Evolutionary conservation across 106 monocot genomes (phyloP).

Genomic region (Dioscorea zingiberensis): DNA sequence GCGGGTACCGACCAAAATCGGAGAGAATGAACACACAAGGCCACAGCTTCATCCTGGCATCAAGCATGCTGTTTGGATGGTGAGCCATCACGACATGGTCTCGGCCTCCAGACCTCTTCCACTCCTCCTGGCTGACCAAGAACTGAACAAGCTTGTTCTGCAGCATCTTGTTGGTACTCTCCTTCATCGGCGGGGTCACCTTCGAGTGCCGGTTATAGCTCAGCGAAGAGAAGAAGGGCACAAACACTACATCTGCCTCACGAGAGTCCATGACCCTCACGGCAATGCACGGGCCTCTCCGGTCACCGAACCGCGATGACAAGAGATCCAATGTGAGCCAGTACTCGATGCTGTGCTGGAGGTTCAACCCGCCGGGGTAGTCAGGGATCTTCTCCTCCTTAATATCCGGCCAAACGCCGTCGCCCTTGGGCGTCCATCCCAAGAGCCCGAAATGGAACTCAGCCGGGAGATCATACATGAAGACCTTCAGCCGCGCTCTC

Average conservation of each 20-base stretch:
- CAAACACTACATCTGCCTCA: conserved; percentile 66
- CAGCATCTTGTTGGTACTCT: conserved; percentile 40
- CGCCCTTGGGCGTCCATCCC: conserved; percentile 34
- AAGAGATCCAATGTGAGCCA: conserved; percentile 82
- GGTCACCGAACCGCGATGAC: conserved; percentile 28
- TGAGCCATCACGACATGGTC: conserved; percentile 75
- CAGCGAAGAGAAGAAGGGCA: conserved; percentile 78
- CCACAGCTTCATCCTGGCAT: conserved; percentile 52
- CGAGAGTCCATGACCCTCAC: conserved; percentile 46
- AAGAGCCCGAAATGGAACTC: conserved; percentile 78
- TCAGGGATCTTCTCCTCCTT: conserved; percentile 12
- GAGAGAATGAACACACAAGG: conserved; percentile 65
- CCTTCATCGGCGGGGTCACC: conserved; percentile 21
- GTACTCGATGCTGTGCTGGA: conserved; percentile 78
- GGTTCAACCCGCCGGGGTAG: conserved; percentile 76
- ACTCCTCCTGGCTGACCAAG: conserved; percentile 40
- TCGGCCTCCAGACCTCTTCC: conserved; percentile 57
- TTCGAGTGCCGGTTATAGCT: conserved; percentile 74
- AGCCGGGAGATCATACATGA: conserved; percentile 70
- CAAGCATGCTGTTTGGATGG: conserved; percentile 82
- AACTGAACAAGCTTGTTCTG: conserved; percentile 53
- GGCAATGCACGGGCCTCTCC: conserved; percentile 32
- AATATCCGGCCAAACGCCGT: conserved; percentile 56
- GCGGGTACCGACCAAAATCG: conserved; percentile 73
- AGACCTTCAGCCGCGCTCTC: conserved; percentile 47